phyloP scores from a whole-genome alignment of 2,329 filamentous ascomycete species.

The Moelleriella libera region DNA sequence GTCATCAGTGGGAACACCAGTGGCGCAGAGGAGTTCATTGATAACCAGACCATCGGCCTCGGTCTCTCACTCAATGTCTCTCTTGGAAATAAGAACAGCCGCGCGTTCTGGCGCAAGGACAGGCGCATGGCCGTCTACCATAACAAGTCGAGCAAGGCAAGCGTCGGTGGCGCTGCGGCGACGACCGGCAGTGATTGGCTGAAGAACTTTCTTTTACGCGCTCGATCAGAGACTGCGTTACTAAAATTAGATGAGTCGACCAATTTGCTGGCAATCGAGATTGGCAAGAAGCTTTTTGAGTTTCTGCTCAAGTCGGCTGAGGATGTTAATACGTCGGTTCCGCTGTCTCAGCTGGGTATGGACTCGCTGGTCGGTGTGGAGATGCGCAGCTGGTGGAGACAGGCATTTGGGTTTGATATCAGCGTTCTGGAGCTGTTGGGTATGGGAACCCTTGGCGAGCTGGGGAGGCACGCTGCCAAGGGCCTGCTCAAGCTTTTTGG shows the following conservation, averaged over 20 bases:
- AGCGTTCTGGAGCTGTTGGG: slow-evolving; percentile 8
- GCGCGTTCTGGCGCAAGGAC: slow-evolving; percentile 9
- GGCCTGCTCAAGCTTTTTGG: no score
- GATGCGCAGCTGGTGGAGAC: slow-evolving; percentile 9
- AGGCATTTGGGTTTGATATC: slow-evolving; percentile 9
- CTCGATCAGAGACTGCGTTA: background rate
- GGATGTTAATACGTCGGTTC: background rate
- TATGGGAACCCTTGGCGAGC: slow-evolving; percentile 5
- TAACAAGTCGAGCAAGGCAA: slow-evolving; percentile 1
- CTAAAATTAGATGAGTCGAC: background rate
- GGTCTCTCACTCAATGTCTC: background rate
- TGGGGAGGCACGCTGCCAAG: no score
- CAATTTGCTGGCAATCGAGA: slow-evolving; percentile 4
- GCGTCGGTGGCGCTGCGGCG: no score
- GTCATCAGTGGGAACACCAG: no score
- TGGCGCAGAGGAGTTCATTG: no score
- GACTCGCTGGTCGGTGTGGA: slow-evolving; percentile 12
- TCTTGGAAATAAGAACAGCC: slow-evolving; percentile 1
- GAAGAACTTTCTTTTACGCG: background rate
- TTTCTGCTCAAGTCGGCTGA: slow-evolving; percentile 7
- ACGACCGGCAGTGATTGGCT: background rate
- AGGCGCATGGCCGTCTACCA: slow-evolving; percentile 9
- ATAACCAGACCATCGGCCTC: no score
- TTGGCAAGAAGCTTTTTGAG: slow-evolving; percentile 7
- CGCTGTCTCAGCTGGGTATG: slow-evolving; percentile 7